Conservation (phyloP, 2,329 filamentous ascomycete genomes). For the Thelonectria olida region DNA sequence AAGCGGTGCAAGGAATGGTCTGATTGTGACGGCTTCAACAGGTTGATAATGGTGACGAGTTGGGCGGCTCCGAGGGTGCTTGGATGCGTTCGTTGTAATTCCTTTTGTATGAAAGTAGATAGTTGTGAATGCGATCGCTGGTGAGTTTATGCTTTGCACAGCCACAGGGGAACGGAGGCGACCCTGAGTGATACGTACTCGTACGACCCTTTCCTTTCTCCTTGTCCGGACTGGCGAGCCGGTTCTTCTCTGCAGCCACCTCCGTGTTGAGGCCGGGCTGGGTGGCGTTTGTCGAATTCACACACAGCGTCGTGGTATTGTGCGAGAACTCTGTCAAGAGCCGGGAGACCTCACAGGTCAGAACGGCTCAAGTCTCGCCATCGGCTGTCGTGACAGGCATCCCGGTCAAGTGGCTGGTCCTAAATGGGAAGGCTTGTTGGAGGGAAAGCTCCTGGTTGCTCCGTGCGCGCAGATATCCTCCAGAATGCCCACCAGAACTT, state of each 20-base stretch:
- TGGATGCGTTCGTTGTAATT: no score
- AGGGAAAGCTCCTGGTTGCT: conserved; percentile 32
- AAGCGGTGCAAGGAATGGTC: conserved; percentile 35
- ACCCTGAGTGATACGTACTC: not conserved
- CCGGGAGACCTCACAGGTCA: conserved; percentile 3
- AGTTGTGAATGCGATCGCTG: not conserved
- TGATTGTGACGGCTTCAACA: conserved; percentile 35
- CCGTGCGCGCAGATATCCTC: conserved; percentile 32
- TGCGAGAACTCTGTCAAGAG: not conserved
- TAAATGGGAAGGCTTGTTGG: conserved; percentile 37
- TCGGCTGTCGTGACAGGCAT: conserved; percentile 25
- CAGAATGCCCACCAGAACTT: conserved; percentile 24
- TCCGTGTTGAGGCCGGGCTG: not conserved
- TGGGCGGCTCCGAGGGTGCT: conserved; percentile 8
- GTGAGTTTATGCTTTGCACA: conserved; percentile 5
- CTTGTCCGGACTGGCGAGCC: not conserved
- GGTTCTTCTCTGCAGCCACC: not conserved
- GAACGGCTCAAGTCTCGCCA: conserved; percentile 29
- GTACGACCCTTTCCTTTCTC: not conserved
- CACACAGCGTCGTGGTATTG: conserved; percentile 4
- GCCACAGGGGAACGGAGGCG: conserved; percentile 10
- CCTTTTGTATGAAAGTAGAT: not conserved
- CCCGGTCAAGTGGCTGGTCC: conserved; percentile 38
- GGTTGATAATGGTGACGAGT: conserved; percentile 17
- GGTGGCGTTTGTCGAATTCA: not conserved